Percentiles rank a stretch among this genome's conserved stretches.
phyloP scores from a whole-genome alignment of 139 green algal genomes.

The Haematococcus sp. region DNA sequence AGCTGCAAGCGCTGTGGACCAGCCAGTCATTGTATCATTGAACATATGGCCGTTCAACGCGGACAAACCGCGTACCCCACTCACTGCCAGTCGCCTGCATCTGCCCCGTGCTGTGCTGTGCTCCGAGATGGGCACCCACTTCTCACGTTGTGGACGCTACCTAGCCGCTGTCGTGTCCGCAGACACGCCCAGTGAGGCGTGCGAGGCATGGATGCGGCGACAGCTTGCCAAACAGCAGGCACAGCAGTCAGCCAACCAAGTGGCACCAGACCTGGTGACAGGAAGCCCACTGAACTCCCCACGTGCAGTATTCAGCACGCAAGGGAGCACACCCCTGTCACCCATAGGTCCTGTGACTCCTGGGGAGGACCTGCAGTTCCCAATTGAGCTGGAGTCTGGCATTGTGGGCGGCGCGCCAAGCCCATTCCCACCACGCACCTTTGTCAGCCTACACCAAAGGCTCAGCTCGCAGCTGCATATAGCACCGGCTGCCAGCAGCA shows the following conservation, averaged over 20 bases:
- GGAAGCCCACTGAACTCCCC: neutral
- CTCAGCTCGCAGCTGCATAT: too few relatives aligned
- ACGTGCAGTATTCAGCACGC: neutral
- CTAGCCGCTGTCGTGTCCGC: neutral
- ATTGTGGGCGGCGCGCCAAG: too few relatives aligned
- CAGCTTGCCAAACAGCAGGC: too few relatives aligned
- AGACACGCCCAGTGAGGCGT: neutral
- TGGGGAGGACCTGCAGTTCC: neutral
- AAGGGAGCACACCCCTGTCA: neutral
- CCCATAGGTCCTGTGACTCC: neutral
- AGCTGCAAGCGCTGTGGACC: neutral
- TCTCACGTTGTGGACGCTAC: constrained; percentile 68
- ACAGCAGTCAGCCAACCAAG: neutral
- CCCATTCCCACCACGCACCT: too few relatives aligned
- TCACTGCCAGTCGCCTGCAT: neutral
- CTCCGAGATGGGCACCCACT: constrained; percentile 90
- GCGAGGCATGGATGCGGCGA: neutral
- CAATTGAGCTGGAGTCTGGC: neutral
- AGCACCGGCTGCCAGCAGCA: too few relatives aligned
- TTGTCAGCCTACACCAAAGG: too few relatives aligned
- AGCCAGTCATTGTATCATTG: neutral
- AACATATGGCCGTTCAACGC: constrained; percentile 16
- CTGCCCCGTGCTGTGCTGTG: constrained; percentile 67
- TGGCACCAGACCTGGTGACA: neutral
- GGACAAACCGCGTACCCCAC: neutral